A percentile compares a stretch with the other conserved stretches of the same genome.
These are phyloP conservation scores for Amaranthus cruentus DNA, from an alignment of 148 eudicot species.

Conservation along the genomic window DNA sequence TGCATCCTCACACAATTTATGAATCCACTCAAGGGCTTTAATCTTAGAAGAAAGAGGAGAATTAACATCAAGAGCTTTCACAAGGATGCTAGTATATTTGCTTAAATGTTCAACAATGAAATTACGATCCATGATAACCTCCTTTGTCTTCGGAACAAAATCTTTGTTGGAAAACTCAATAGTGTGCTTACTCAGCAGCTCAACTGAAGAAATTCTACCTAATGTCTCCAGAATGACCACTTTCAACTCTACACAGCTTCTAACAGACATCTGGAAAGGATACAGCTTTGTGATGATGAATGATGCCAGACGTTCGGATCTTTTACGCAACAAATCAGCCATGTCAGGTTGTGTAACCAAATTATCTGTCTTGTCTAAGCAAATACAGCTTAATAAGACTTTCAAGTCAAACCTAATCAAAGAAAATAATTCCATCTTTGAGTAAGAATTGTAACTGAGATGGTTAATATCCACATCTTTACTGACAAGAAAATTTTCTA, in stretches of 20 bases:
- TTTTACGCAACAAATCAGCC: slow-evolving; percentile 43
- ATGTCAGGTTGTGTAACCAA: slow-evolving; percentile 45
- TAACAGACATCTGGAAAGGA: slow-evolving; percentile 45
- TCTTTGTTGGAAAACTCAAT: slow-evolving; percentile 20
- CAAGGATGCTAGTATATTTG: slow-evolving; percentile 53
- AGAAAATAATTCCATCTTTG: slow-evolving; percentile 60
- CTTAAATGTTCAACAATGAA: slow-evolving; percentile 44
- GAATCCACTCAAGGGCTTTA: slow-evolving; percentile 74
- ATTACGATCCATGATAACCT: slow-evolving; percentile 19
- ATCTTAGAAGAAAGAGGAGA: slow-evolving; percentile 75
- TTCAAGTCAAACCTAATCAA: slow-evolving; percentile 75
- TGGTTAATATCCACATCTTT: slow-evolving; percentile 17
- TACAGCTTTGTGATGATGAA: slow-evolving; percentile 44
- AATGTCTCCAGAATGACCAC: slow-evolving; percentile 53
- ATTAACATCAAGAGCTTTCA: slow-evolving; percentile 49
- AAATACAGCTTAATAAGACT: slow-evolving; percentile 66
- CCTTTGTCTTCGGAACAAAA: slow-evolving; percentile 25
- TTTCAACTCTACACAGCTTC: slow-evolving; percentile 55
- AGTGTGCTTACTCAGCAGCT: slow-evolving; percentile 60
- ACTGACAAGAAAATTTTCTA: slow-evolving; percentile 24
- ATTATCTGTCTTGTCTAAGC: slow-evolving; percentile 41
- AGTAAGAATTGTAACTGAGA: slow-evolving; percentile 28
- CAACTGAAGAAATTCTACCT: slow-evolving; percentile 50
- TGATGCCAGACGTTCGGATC: slow-evolving; percentile 54
- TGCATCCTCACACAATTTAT: slow-evolving; percentile 52